Conservation (phyloP, 2,329 filamentous ascomycete genomes). For the Penicillium sp. region DNA sequence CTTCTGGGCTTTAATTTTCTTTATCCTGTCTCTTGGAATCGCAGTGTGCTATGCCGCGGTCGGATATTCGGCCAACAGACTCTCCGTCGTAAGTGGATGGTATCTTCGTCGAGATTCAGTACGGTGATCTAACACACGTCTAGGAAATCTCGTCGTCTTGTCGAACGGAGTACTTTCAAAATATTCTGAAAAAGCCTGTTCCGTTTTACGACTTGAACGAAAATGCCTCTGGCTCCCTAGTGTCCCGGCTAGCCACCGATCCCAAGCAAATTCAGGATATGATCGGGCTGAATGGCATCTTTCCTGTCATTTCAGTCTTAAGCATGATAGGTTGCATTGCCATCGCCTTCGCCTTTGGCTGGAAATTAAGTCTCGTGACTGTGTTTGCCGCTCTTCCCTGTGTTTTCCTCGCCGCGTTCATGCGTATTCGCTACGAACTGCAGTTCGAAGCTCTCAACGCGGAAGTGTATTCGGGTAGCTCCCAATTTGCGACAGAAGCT, state of each 20-base stretch:
- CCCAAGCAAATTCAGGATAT: not conserved
- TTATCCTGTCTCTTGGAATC: not conserved
- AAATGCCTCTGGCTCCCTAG: constrained; percentile 1
- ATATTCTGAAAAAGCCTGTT: not conserved
- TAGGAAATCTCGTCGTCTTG: not conserved
- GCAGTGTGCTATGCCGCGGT: not conserved
- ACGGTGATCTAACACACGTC: not conserved
- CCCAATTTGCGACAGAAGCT: not conserved
- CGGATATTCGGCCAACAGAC: not conserved
- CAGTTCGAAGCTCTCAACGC: not conserved
- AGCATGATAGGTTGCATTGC: not conserved
- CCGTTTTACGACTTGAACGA: constrained; percentile 1
- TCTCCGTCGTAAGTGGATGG: not conserved
- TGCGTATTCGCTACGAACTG: not conserved
- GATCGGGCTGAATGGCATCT: not conserved
- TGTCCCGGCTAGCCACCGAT: not conserved
- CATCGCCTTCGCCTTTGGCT: not conserved
- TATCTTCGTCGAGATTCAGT: not conserved
- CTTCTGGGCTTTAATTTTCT: not conserved
- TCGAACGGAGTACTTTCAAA: not conserved
- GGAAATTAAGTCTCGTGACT: not conserved
- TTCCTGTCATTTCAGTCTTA: not conserved
- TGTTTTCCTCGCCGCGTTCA: not conserved
- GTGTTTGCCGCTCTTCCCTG: not conserved
- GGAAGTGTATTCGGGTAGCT: not conserved